Percentiles rank a stretch among this genome's conserved stretches.
phyloP scores from a whole-genome alignment of 2,329 filamentous ascomycete species.

The Aspergillus brasiliensis region DNA sequence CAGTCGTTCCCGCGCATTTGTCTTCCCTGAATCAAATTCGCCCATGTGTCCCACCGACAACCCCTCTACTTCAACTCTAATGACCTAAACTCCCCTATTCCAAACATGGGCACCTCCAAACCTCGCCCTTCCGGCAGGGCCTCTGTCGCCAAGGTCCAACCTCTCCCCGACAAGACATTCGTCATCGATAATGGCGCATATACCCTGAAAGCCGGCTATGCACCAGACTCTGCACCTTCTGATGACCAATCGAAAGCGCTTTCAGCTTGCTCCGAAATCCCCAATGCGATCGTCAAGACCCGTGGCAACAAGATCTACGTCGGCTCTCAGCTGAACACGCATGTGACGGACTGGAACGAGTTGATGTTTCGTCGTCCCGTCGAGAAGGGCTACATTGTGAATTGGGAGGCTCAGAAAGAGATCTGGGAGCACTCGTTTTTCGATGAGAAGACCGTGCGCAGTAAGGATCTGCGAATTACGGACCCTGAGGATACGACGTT shows the following conservation, averaged over 20 bases:
- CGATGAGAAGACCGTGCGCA: conserved; percentile 64
- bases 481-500: conserved; percentile 81
- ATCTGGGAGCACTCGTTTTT: conserved; percentile 93
- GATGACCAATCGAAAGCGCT: conserved; percentile 46
- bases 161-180: conserved; percentile 68
- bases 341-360: conserved; percentile 87
- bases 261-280: conserved; percentile 66
- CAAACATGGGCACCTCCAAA: conserved; percentile 37
- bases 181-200: conserved; percentile 92
- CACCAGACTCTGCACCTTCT: conserved; percentile 41
- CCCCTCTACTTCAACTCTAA: not conserved
- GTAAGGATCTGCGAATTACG: conserved; percentile 39
- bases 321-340: conserved; percentile 69
- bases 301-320: conserved; percentile 78
- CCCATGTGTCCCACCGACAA: not conserved
- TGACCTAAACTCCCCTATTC: not conserved
- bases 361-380: conserved; percentile 83
- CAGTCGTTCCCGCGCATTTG: not conserved
- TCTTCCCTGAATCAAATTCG: not conserved
- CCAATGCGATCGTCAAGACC: conserved; percentile 86
- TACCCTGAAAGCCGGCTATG: conserved; percentile 87
- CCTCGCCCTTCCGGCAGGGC: conserved; percentile 50
- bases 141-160: conserved; percentile 52
- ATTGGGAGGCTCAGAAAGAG: conserved; percentile 93
- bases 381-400: conserved; percentile 92